Base-by-base conservation (phyloP, 148 eudicot genomes). In the Camellia sinensis region DNA sequence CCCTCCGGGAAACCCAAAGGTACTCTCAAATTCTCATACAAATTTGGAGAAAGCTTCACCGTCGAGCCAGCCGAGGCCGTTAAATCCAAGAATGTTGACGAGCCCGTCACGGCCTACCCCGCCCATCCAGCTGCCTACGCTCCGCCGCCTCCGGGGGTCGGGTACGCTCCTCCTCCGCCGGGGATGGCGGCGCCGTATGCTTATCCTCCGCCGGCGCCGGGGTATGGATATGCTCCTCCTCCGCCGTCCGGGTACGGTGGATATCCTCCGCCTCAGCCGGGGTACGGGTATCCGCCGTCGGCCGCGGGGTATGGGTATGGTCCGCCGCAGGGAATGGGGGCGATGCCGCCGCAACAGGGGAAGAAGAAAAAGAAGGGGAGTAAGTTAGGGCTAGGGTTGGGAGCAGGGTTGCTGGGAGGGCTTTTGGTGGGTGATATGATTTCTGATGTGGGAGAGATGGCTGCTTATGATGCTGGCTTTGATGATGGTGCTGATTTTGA, bases 1-100 rank as follows among this genome's bases (percentile, higher is more conserved):
- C 52, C 82, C 0, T 64, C 85, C 1, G 94, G 91, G 0, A 86
- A 84, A 44, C 67, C 86, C 5, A 91, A 85, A 65, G 97, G 92
- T 11, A 78, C 76, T 4, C 62, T 92, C 17, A 89, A 82, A 41
- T 85, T 92, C 40, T 80, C 87, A 0, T 92, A 81, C 79, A 79
- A 81, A 12, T 80, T 92, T 18, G 91, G 94, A 1, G 89, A 89
- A 0, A 92, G 83, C 5, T 87, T 82, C 46, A 78, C 80, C 0
- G 43, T 18, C 37, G 37, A 29, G 5, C 56, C 21, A 3, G 13
- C 40, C 54, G 52, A 3, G 54, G 40, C 76, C 78, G 78, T 3
- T 63, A 64, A 3, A 17, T 79, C 5, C 79, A 83, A 3, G 71
- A 79, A 73, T 61, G 44, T 79, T 4, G 83, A 86, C 21, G 17